Percentiles rank a stretch among this genome's conserved stretches.
Conservation (phyloP, 169 alveolate species). For the Eimeria brunetti region DNA sequence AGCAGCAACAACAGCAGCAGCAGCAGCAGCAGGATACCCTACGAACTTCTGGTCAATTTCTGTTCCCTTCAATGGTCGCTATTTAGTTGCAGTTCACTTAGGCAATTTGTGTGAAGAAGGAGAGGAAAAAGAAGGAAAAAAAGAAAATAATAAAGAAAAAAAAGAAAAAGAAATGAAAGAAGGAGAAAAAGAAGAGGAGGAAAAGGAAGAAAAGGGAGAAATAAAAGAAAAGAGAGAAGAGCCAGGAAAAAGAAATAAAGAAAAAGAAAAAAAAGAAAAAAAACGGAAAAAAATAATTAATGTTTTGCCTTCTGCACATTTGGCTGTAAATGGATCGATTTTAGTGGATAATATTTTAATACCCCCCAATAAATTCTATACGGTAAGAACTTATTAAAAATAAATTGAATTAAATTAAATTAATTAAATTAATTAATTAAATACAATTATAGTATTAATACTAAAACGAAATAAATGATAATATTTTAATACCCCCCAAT, state of each 20-base stretch:
- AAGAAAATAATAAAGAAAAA: too few relatives aligned
- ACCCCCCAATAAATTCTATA: conserved; percentile 14
- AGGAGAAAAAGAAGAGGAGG: too few relatives aligned
- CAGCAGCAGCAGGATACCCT: too few relatives aligned
- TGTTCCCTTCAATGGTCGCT: conserved; percentile 73
- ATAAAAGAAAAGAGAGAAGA: too few relatives aligned
- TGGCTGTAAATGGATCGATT: conserved; percentile 67
- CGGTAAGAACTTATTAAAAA: neutral
- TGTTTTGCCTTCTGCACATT: neutral
- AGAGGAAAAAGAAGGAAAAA: conserved; percentile 8
- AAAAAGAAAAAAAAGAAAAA: too few relatives aligned
- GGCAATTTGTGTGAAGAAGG: conserved; percentile 74
- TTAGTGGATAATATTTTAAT: conserved; percentile 21
- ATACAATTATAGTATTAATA: neutral
- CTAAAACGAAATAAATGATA: neutral
- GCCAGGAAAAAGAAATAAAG: too few relatives aligned
- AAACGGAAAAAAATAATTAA: too few relatives aligned
- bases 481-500: neutral
- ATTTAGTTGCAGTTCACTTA: conserved; percentile 52
- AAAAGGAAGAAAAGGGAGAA: neutral
- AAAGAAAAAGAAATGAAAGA: too few relatives aligned
- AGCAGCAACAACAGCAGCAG: neutral
- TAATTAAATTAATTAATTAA: conserved; percentile 10
- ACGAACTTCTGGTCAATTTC: conserved; percentile 79
- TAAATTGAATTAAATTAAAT: neutral